These are phyloP conservation scores for Heterobasidion annosum DNA, from an alignment of 1,284 basidiomycete species.

Conservation along the genomic window DNA sequence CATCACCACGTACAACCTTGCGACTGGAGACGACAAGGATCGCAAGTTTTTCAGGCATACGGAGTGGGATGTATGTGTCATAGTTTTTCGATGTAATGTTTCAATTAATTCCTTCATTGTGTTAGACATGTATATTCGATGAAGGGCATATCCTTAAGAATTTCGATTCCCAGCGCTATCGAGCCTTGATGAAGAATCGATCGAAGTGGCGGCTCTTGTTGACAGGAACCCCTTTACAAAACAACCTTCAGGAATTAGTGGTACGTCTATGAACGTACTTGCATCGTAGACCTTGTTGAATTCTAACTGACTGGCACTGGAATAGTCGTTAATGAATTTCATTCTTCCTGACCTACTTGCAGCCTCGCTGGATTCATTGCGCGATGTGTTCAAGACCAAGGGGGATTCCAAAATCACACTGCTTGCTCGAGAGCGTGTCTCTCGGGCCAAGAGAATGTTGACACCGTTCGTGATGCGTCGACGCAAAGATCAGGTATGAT, in stretches of 20 bases:
- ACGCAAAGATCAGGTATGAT: conserved; percentile 79
- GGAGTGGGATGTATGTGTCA: conserved; percentile 76
- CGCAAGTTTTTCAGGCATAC: conserved; percentile 88
- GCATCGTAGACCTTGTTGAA: background rate
- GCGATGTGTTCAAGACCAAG: conserved; percentile 96
- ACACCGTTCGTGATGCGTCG: conserved; percentile 95
- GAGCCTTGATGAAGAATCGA: conserved; percentile 77
- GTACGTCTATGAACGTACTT: conserved; percentile 38
- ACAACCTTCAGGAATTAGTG: conserved; percentile 90
- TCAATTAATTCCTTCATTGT: conserved; percentile 3
- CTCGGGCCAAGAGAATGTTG: conserved; percentile 98
- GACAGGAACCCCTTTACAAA: conserved; percentile 93
- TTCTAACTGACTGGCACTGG: background rate
- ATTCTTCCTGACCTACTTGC: conserved; percentile 90
- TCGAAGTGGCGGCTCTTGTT: conserved; percentile 88
- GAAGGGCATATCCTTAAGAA: conserved; percentile 98
- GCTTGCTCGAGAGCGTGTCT: conserved; percentile 85
- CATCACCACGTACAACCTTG: conserved; percentile 94
- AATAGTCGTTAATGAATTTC: conserved; percentile 94
- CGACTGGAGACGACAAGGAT: conserved; percentile 81
- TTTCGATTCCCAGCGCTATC: conserved; percentile 92
- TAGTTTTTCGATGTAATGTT: background rate
- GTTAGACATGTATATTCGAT: conserved; percentile 84
- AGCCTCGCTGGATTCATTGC: conserved; percentile 66
- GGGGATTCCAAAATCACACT: conserved; percentile 80